These are phyloP conservation scores for Nicotiana otophora DNA, from an alignment of 257 asterid species.

Conservation along the genomic window DNA sequence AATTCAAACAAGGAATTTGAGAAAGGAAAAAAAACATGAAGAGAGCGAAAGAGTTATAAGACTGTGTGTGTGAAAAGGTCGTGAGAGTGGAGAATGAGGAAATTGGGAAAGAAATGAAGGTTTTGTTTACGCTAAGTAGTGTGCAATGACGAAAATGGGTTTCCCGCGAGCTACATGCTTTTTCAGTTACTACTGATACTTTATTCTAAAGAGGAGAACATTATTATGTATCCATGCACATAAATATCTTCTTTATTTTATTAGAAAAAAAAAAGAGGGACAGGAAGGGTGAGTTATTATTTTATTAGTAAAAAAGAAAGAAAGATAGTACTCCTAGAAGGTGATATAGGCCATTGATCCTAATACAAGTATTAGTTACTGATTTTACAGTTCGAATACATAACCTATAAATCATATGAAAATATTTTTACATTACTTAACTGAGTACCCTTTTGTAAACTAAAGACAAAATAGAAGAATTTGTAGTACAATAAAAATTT, in stretches of 20 bases:
- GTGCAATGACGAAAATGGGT: not conserved
- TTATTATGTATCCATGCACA: not conserved
- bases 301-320: no score
- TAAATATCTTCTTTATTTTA: not conserved
- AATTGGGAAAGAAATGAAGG: not conserved
- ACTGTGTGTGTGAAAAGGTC: not conserved
- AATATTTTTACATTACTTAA: no score
- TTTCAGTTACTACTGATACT: not conserved
- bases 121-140: not conserved
- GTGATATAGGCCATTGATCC: no score
- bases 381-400: no score
- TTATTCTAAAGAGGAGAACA: not conserved
- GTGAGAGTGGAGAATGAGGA: not conserved
- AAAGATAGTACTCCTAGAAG: no score
- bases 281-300: no score
- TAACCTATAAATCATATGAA: no score
- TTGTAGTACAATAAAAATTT: no score
- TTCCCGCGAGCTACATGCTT: constrained; percentile 7
- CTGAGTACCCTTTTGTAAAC: no score
- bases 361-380: no score
- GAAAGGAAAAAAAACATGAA: not conserved
- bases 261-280: no score
- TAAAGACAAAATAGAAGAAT: no score
- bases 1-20: not conserved
- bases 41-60: not conserved